These are phyloP conservation scores for Ceratobasidium sp. DNA, from an alignment of 1,284 basidiomycete genomes.

Conservation along the genomic window DNA sequence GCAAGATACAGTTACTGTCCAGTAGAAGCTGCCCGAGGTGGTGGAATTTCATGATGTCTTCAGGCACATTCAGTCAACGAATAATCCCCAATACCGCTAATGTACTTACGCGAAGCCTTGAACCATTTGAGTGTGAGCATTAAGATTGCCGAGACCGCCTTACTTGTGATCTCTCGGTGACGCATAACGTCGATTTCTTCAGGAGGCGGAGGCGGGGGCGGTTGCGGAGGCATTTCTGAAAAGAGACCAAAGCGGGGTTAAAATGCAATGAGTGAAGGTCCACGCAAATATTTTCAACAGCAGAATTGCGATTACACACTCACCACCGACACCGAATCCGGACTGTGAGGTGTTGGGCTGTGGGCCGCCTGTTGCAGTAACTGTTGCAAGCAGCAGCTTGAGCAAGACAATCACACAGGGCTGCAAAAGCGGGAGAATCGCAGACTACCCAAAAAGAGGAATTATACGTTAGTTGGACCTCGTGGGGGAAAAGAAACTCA, in stretches of 20 bases:
- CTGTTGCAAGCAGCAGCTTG: slow-evolving; percentile 86
- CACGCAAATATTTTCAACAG: slow-evolving; percentile 7
- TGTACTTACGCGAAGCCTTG: slow-evolving; percentile 87
- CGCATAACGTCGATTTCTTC: slow-evolving; percentile 95
- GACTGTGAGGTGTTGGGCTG: slow-evolving; percentile 33
- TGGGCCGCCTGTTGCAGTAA: slow-evolving; percentile 68
- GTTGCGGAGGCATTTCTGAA: slow-evolving; percentile 66
- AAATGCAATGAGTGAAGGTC: neutral
- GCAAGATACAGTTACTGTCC: slow-evolving; percentile 92
- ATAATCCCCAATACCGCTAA: neutral
- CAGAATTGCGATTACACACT: slow-evolving; percentile 61
- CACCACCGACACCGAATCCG: slow-evolving; percentile 57
- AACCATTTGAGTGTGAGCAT: slow-evolving; percentile 95
- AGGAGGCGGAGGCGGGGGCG: slow-evolving; percentile 81
- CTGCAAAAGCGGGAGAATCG: slow-evolving; percentile 80
- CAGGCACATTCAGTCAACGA: slow-evolving; percentile 22
- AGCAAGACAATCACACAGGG: slow-evolving; percentile 89
- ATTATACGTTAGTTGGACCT: neutral
- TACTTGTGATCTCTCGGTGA: slow-evolving; percentile 97
- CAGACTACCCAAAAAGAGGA: slow-evolving; percentile 50
- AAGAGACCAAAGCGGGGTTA: neutral
- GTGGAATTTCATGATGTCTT: slow-evolving; percentile 98
- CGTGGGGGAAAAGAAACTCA: slow-evolving; percentile 55
- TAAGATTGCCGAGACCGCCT: slow-evolving; percentile 94
- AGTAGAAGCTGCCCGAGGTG: slow-evolving; percentile 93